Percentiles rank a stretch among this genome's conserved stretches.
Conservation (phyloP, 2,329 filamentous ascomycete genomes). For the Colletotrichum costaricense region DNA sequence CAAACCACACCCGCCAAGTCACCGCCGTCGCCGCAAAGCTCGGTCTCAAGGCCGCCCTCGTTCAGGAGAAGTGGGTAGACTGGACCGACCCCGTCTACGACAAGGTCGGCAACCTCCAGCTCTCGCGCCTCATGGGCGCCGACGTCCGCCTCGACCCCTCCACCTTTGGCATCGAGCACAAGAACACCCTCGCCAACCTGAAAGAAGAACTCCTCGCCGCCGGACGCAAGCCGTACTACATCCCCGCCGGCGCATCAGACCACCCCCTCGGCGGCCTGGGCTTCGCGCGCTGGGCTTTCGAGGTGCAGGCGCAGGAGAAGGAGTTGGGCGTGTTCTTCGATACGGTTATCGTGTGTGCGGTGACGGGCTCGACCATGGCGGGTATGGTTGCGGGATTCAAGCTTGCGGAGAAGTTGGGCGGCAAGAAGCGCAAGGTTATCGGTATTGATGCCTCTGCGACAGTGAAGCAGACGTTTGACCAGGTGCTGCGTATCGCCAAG, state of each 20-base stretch:
- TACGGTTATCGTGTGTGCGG: conserved; percentile 75
- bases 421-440: conserved; percentile 47
- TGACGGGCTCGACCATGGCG: conserved; percentile 77
- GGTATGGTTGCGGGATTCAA: conserved; percentile 82
- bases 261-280: conserved; percentile 77
- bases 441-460: conserved; percentile 58
- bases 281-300: conserved; percentile 78
- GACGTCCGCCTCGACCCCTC: conserved; percentile 71
- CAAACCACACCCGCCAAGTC: conserved; percentile 77
- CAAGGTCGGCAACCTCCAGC: conserved; percentile 77
- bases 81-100: conserved; percentile 70
- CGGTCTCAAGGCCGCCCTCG: conserved; percentile 66
- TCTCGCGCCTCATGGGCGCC: conserved; percentile 75
- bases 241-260: conserved; percentile 77
- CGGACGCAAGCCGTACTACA: conserved; percentile 76
- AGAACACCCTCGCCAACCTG: conserved; percentile 66
- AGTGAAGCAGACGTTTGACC: conserved; percentile 69
- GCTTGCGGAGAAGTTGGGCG: conserved; percentile 60
- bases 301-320: conserved; percentile 73
- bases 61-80: conserved; percentile 78
- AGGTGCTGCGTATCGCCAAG: conserved; percentile 75
- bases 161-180: conserved; percentile 76
- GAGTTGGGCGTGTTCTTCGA: conserved; percentile 74
- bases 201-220: conserved; percentile 61
- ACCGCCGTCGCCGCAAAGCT: conserved; percentile 70